Evolutionary conservation across 106 monocot species (phyloP).

Genomic region (Alisma plantagoaquatica): DNA sequence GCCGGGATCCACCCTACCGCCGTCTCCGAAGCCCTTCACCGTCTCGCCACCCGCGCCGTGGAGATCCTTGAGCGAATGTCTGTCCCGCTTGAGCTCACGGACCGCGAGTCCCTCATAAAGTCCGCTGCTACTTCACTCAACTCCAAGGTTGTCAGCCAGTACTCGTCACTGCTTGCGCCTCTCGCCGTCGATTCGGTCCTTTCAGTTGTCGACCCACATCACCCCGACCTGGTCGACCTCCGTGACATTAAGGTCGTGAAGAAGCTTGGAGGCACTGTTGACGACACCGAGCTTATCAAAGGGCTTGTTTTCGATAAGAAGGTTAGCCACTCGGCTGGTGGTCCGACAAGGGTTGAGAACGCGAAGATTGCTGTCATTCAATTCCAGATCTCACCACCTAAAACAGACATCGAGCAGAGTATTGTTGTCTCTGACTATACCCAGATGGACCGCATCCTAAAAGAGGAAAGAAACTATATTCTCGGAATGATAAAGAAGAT

Average conservation of each 20-base stretch:
- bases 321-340: conserved; percentile 70
- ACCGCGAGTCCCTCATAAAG: conserved; percentile 76
- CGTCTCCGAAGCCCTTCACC: conserved; percentile 73
- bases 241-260: conserved; percentile 71
- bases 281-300: conserved; percentile 70
- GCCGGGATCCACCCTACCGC: conserved; percentile 72
- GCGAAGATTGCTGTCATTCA: conserved; percentile 94
- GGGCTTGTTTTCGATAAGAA: conserved; percentile 93
- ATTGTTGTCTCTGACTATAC: conserved; percentile 84
- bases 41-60: conserved; percentile 41
- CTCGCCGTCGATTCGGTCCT: conserved; percentile 78
- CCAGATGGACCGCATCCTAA: conserved; percentile 91
- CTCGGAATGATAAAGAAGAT: conserved; percentile 94
- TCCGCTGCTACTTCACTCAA: conserved; percentile 90
- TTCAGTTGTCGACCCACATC: conserved; percentile 61
- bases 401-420: conserved; percentile 95
- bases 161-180: conserved; percentile 88
- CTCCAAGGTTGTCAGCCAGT: conserved; percentile 87
- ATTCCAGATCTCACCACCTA: conserved; percentile 94
- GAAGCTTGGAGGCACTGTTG: conserved; percentile 92
- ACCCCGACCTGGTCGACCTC: conserved; percentile 80
- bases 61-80: conserved; percentile 56
- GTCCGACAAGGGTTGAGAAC: conserved; percentile 73
- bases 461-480: conserved; percentile 88
- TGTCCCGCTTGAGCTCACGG: conserved; percentile 69